Base-by-base conservation (phyloP, 805 yeast genomes). In the Metschnikowia sp. region DNA sequence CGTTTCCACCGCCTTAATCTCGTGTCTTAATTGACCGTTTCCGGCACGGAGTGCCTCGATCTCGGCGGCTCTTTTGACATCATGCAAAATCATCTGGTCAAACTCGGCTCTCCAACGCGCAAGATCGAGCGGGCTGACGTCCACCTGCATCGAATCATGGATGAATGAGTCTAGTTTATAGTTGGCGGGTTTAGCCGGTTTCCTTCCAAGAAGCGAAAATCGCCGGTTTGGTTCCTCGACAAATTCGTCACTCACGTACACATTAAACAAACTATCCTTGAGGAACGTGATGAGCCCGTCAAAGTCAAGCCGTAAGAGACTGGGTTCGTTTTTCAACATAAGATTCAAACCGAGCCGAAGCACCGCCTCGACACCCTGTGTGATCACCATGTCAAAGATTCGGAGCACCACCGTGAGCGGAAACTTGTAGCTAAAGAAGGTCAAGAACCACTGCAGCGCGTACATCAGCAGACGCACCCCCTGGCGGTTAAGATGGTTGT, bases 381-480 rank as follows among this genome's bases (percentile, higher is more conserved):
- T 84, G 44, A 94, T 82, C 8, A 94, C 82, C 50, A 88, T 79
- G 68, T 94, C 99, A 64, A 80, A 88, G 36, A 94, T 88, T 51
- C 97, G 76, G 53, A 89, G 69, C 22, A 94, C 97, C 62, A 92
- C 84, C 47, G 83, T 87, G 42, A 91, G 71, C 12, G 99, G 98
- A 64, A 94, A 92, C 63, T 89, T 89, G 72, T 94, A 94, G 7
- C 96, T 96, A 68, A 94, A 94, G 54, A 94, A 77, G 0, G 98
- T 94, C 57, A 94, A 75, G 61, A 94, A 92, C 99, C 99, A 94
- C 66, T 94, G 98, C 2, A 96, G 84, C 0, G 97, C 98, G 72
- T 88, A 94, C 98, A 92, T 92, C 19, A 96, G 85, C 3, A 96
- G 86, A 51, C 84, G 79, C 22, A 94, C 82, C 6, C 97, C 97